Evolutionary conservation across 73 alveolate species (phyloP), one percentile per base, ranked within the genome.

Genomic region (Paramecium biaurelia): DNA sequence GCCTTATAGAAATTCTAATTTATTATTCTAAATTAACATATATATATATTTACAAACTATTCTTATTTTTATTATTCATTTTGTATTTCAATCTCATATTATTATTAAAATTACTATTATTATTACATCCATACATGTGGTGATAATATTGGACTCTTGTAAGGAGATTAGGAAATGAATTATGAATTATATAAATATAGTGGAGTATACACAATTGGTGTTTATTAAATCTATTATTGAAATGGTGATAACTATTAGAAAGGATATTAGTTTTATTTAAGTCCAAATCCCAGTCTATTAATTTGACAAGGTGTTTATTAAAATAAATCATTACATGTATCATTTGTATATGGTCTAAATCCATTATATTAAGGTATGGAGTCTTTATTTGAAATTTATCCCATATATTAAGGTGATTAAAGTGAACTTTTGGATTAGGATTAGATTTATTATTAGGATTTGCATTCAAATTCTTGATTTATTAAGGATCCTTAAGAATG

Each of bases 161-260:
- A 74, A 9, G 87, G 87, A 28, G 87, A 74, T 37, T 74, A n/a
- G n/a, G 87, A 9, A 34, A 74, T 37, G 45, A n/a, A 74, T 74
- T 74, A 15, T 15, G 87, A 41, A 41, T 74, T 74, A 15, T 37
- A 37, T 11, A 37, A 74, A 74, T 74, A 74, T 1, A 74, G 34
- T 0, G 87, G 87, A n/a, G 87, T 74, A 18, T 34, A 74, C n/a
- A 74, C 87, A 32, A 74, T 74, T 15, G 87, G 87, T 37, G 87
- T 74, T 63, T 63, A 32, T 63, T 63, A 32, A 30, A 63, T 63
- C 32, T 74, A 74, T 41, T 74, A 74, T 74, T 34, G n/a, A 34
- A 74, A 74, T 15, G 87, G 87, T 10, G 87, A 74, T 34, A 74
- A 23, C 23, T 23, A 28, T 28, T 28, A 10, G 38, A 28, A 37